Conservation (phyloP, 1,139 yeast genomes). For the Diutina siamensis region DNA sequence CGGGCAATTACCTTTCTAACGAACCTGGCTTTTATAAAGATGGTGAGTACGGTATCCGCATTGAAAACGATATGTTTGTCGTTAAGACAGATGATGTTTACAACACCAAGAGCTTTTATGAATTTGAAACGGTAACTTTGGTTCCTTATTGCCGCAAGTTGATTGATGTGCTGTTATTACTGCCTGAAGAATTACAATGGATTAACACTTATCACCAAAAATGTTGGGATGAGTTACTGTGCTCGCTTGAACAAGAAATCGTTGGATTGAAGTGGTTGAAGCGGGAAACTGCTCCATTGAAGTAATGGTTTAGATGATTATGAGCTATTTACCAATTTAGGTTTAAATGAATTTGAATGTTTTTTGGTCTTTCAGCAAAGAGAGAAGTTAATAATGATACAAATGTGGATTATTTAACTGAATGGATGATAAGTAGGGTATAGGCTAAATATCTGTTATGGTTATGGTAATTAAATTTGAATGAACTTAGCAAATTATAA, state of each 20-base stretch:
- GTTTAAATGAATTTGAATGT: too few relatives aligned
- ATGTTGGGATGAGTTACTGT: slow-evolving; percentile 47
- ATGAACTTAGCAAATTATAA: too few relatives aligned
- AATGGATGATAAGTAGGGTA: too few relatives aligned
- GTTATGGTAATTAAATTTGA: too few relatives aligned
- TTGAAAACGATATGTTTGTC: slow-evolving; percentile 73
- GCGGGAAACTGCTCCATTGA: slow-evolving; percentile 41
- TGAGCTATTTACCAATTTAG: neutral
- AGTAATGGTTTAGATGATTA: neutral
- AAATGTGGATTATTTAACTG: too few relatives aligned
- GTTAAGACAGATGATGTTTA: slow-evolving; percentile 34
- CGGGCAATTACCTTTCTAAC: slow-evolving; percentile 77
- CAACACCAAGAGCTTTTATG: slow-evolving; percentile 43
- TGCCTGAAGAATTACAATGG: slow-evolving; percentile 51
- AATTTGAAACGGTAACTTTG: slow-evolving; percentile 75
- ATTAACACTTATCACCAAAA: slow-evolving; percentile 56
- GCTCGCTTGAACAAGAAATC: slow-evolving; percentile 37
- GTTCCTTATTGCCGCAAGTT: slow-evolving; percentile 79
- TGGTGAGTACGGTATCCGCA: slow-evolving; percentile 86
- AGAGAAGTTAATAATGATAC: too few relatives aligned
- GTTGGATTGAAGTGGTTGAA: slow-evolving; percentile 60
- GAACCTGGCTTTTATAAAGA: slow-evolving; percentile 96
- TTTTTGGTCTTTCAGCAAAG: too few relatives aligned
- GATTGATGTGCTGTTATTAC: slow-evolving; percentile 48
- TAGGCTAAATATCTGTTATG: too few relatives aligned